Base-by-base conservation (phyloP, 2,329 filamentous ascomycete species). In the Bipolaris cookei region DNA sequence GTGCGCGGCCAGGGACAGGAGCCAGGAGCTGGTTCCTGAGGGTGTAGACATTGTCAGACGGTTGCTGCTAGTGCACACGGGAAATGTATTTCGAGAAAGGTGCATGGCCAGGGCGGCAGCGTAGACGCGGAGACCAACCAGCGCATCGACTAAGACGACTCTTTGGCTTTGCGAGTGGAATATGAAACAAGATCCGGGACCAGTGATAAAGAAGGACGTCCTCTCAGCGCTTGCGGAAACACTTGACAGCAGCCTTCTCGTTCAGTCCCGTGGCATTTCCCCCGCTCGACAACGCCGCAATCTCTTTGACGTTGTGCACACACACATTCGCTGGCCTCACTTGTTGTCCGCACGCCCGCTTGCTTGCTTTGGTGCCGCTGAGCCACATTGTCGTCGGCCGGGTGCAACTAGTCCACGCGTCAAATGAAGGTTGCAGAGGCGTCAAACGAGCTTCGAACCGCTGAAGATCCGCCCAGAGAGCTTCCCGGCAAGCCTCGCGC, bases 181-280 rank as follows among this genome's bases (percentile, higher is more conserved):
- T 55, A 65, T 68, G 70, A 74, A 73, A 72, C 70, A 62, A 53
- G 57, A 58, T 59, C 58, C 51, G 51, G 65, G 56, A 57, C 64
- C 62, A 65, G 56, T 65, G 60, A 68, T 66, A 67, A 66, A 66
- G 59, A 62, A 52, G 56, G 51, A 46, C 53, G 61, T 51, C 60
- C 63, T 65, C 51, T 46, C 69, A 71, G 71, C 71, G 72, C 69
- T 70, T 74, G 70, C 51, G 61, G 56, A 53, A 49, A 51, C 52
- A 21, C 54, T 52, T 51, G 48, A 48, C 56, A 34, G 39, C 38
- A 52, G 57, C 37, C 51, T 47, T 45, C 56, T 52, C 50, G 42
- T 60, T 58, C 61, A 37, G 46, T 63, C 52, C 62, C 44, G 57
- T 59, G 57, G 28, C 11, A 21, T 23, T 28, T 16, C 8, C 21